Evolutionary conservation across 1,284 basidiomycete species (phyloP).

Genomic region (Cutaneotrichosporon dermatis): DNA sequence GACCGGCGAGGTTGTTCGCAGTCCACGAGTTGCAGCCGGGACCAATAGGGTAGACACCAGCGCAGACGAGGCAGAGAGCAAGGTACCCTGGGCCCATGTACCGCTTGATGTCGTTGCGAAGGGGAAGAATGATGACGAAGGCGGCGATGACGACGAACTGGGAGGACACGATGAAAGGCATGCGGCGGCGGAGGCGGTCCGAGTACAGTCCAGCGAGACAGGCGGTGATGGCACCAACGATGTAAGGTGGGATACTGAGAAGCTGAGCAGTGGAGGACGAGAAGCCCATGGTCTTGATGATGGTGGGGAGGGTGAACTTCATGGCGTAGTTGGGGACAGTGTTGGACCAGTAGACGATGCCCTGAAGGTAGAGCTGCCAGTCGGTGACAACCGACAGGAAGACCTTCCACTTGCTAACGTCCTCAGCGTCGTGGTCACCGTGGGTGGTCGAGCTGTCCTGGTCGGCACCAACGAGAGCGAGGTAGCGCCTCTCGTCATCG

Average conservation of each 20-base stretch:
- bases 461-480: not conserved
- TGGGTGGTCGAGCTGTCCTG: constrained; percentile 4
- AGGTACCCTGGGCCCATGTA: constrained; percentile 25
- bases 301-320: constrained; percentile 26
- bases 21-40: constrained; percentile 29
- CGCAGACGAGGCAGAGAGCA: constrained; percentile 24
- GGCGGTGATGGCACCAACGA: constrained; percentile 23
- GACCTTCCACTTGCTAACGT: constrained; percentile 1
- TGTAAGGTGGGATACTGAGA: constrained; percentile 31
- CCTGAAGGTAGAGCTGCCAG: constrained; percentile 12
- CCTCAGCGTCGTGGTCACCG: not conserved
- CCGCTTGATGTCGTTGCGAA: constrained; percentile 6
- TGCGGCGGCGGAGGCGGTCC: constrained; percentile 20
- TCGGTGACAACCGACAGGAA: constrained; percentile 7
- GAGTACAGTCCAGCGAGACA: constrained; percentile 20
- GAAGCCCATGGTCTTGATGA: constrained; percentile 25
- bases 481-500: constrained; percentile 11
- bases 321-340: constrained; percentile 11
- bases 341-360: constrained; percentile 12
- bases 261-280: constrained; percentile 29
- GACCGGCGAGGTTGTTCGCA: constrained; percentile 30
- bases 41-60: constrained; percentile 30
- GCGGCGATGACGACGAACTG: constrained; percentile 16
- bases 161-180: constrained; percentile 19
- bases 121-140: constrained; percentile 16